phyloP scores from a whole-genome alignment of 768 basidiomycete species.

The Kwoniella bestiolae region DNA sequence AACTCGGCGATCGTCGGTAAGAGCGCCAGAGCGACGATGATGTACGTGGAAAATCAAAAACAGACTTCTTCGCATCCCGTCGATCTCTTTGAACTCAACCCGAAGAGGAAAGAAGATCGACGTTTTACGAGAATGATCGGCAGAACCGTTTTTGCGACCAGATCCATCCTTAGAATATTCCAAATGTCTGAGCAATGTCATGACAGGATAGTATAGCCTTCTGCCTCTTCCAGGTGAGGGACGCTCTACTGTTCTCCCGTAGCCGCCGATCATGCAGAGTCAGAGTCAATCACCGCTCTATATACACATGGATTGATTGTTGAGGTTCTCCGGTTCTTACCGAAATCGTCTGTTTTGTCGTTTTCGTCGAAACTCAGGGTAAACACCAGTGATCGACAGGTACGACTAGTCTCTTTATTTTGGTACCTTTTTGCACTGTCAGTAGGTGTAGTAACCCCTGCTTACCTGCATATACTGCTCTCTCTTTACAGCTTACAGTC shows the following conservation, averaged over 20 bases:
- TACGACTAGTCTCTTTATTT: not conserved
- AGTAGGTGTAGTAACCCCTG: too few species aligned
- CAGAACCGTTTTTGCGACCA: too few species aligned
- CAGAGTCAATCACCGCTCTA: too few species aligned
- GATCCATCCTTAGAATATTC: not conserved
- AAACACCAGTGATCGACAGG: not conserved
- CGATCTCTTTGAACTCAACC: not conserved
- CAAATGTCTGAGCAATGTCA: not conserved
- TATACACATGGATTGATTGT: too few species aligned
- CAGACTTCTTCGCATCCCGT: not conserved
- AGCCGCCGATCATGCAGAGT: too few species aligned
- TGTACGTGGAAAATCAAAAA: not conserved
- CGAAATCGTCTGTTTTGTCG: not conserved
- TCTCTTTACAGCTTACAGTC: not conserved
- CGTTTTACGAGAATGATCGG: not conserved
- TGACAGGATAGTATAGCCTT: too few species aligned
- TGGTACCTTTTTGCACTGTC: too few species aligned
- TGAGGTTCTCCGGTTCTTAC: not conserved
- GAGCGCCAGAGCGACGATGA: not conserved
- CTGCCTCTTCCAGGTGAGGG: too few species aligned
- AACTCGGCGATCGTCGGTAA: not conserved
- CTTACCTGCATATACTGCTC: too few species aligned
- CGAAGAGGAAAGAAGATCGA: not conserved
- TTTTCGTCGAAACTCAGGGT: not conserved
- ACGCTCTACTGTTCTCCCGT: too few species aligned